These are phyloP conservation scores for Solanum virginianum DNA, from an alignment of 257 asterid species.

Conservation along the genomic window DNA sequence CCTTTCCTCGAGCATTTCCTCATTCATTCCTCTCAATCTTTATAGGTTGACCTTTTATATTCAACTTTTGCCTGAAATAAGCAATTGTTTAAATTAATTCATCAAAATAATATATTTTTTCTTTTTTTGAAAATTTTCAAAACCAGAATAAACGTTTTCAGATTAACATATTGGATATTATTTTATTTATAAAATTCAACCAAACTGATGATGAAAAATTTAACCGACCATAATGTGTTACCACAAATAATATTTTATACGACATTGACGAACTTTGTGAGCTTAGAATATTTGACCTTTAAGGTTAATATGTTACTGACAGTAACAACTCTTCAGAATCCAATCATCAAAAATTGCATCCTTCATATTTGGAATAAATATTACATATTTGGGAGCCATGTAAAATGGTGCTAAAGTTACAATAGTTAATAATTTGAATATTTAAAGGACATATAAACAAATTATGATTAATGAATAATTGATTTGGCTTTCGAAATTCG, in stretches of 20 bases:
- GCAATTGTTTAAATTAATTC: not conserved
- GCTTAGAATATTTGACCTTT: too few species aligned
- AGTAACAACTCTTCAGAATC: too few species aligned
- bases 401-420: not conserved
- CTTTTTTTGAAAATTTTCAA: not conserved
- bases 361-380: not conserved
- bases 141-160: not conserved
- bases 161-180: too few species aligned
- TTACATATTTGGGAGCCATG: not conserved
- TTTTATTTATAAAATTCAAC: not conserved
- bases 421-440: not conserved
- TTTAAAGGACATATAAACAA: not conserved
- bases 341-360: not conserved
- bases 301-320: too few species aligned
- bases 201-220: not conserved
- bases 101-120: not conserved
- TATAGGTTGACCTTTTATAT: not conserved
- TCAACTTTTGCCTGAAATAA: not conserved
- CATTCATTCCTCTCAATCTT: not conserved
- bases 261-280: too few species aligned
- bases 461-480: too few species aligned
- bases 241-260: not conserved
- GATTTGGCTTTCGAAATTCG: too few species aligned
- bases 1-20: too few species aligned
- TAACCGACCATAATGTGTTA: not conserved